A percentile compares a stretch with the other conserved stretches of the same genome.
Evolutionary conservation across 1,284 basidiomycete species (phyloP).

Genomic region (Ganoderma lucidum): DNA sequence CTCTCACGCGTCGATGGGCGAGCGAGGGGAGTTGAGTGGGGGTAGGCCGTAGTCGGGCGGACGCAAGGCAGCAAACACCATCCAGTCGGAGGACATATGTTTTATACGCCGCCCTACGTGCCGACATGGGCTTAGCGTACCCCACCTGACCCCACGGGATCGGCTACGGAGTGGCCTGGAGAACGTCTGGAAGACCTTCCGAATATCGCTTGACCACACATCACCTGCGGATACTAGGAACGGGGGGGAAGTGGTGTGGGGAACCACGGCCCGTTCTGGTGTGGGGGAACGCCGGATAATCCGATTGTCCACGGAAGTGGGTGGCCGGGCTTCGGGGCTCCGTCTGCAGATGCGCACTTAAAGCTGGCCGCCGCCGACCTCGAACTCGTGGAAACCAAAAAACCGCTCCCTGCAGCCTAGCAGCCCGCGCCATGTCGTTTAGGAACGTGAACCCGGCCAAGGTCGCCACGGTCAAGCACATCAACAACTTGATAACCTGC

Average conservation of each 20-base stretch:
- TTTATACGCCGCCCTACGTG: conserved; percentile 14
- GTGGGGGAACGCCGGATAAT: not conserved
- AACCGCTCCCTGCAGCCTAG: not conserved
- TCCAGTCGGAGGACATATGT: not conserved
- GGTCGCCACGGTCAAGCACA: conserved; percentile 44
- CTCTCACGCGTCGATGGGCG: not conserved
- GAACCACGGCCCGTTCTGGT: not conserved
- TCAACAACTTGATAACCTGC: conserved; percentile 59
- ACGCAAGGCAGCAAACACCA: conserved; percentile 1
- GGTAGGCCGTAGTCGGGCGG: conserved; percentile 6
- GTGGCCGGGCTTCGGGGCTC: not conserved
- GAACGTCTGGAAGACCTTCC: not conserved
- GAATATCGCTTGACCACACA: not conserved
- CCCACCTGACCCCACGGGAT: conserved; percentile 18
- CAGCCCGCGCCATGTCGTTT: conserved; percentile 17
- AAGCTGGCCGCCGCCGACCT: not conserved
- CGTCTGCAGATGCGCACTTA: not conserved
- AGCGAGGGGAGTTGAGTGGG: not conserved
- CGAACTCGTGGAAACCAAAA: not conserved
- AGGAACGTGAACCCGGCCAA: conserved; percentile 35
- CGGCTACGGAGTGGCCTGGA: not conserved
- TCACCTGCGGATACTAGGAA: not conserved
- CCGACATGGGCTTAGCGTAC: conserved; percentile 6
- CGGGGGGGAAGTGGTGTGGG: conserved; percentile 8
- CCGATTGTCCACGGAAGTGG: not conserved